phyloP scores from a whole-genome alignment of 805 yeast species.

The Zygosaccharomyces kombuchaensis region DNA sequence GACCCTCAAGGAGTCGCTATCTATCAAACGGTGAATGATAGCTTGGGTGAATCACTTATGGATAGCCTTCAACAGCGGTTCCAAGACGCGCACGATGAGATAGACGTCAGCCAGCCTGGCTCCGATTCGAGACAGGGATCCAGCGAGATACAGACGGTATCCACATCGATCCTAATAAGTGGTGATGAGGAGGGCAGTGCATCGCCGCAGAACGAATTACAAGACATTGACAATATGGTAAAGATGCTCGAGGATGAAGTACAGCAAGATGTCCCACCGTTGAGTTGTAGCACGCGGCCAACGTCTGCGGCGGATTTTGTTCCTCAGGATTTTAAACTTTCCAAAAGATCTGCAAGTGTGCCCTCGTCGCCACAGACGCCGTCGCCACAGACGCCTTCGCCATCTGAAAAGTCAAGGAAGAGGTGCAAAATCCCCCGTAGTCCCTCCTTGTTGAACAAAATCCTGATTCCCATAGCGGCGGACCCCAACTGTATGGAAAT shows the following conservation, averaged over 20 bases:
- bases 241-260: background rate
- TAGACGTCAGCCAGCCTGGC: background rate
- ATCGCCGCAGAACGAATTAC: background rate
- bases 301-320: background rate
- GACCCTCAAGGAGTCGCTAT: background rate
- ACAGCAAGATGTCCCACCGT: background rate
- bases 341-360: slow-evolving; percentile 1
- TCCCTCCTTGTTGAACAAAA: slow-evolving; percentile 20
- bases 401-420: background rate
- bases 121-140: background rate
- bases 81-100: background rate
- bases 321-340: slow-evolving; percentile 2
- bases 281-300: background rate
- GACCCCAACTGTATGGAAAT: slow-evolving; percentile 2
- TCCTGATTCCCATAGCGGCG: slow-evolving; percentile 13
- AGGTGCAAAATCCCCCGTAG: slow-evolving; percentile 11
- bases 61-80: slow-evolving; percentile 4
- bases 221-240: background rate
- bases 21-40: slow-evolving; percentile 1
- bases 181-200: background rate
- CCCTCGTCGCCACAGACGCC: background rate
- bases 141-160: background rate
- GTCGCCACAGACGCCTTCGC: background rate
- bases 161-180: background rate
- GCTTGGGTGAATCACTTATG: background rate